A percentile compares a stretch with the other conserved stretches of the same genome.
Conservation (phyloP, 1,284 basidiomycete species). For the Rhodotorula sp. region DNA sequence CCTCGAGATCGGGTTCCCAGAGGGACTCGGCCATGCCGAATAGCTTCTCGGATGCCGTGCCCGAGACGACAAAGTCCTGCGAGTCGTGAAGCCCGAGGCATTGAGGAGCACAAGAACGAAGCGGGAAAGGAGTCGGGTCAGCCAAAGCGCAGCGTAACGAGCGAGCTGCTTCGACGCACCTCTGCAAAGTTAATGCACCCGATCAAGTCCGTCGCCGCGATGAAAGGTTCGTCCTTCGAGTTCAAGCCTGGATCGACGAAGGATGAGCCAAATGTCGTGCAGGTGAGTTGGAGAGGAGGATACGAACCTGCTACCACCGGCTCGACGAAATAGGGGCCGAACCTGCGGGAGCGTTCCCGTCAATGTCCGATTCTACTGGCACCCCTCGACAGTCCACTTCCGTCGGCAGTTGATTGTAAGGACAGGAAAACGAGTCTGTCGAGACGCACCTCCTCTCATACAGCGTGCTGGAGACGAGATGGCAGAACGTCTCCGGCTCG, state of each 20-base stretch:
- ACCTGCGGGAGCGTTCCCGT: slow-evolving; percentile 47
- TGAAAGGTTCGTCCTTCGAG: slow-evolving; percentile 82
- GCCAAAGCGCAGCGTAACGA: not conserved
- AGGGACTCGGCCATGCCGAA: slow-evolving; percentile 97
- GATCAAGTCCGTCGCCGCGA: slow-evolving; percentile 93
- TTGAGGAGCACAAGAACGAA: no score
- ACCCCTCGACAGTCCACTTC: no score
- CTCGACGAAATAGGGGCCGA: slow-evolving; percentile 95
- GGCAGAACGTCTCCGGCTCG: slow-evolving; percentile 92
- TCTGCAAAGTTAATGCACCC: slow-evolving; percentile 93
- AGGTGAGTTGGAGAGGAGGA: not conserved
- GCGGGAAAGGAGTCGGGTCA: not conserved
- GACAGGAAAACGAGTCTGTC: slow-evolving; percentile 41
- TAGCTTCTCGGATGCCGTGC: slow-evolving; percentile 88
- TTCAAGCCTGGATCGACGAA: slow-evolving; percentile 52
- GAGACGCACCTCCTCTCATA: slow-evolving; percentile 74
- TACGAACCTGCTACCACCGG: slow-evolving; percentile 82
- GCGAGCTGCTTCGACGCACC: slow-evolving; percentile 32
- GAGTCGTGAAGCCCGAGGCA: not conserved
- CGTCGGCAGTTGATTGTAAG: no score
- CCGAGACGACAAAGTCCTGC: slow-evolving; percentile 90
- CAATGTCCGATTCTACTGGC: not conserved
- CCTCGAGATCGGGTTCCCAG: slow-evolving; percentile 95
- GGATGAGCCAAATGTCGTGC: slow-evolving; percentile 7
- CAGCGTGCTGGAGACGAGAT: slow-evolving; percentile 93